Percentiles rank a stretch among this genome's conserved stretches.
These are phyloP conservation scores for Psilocybe cyanescens DNA, from an alignment of 768 basidiomycete species.

Conservation along the genomic window DNA sequence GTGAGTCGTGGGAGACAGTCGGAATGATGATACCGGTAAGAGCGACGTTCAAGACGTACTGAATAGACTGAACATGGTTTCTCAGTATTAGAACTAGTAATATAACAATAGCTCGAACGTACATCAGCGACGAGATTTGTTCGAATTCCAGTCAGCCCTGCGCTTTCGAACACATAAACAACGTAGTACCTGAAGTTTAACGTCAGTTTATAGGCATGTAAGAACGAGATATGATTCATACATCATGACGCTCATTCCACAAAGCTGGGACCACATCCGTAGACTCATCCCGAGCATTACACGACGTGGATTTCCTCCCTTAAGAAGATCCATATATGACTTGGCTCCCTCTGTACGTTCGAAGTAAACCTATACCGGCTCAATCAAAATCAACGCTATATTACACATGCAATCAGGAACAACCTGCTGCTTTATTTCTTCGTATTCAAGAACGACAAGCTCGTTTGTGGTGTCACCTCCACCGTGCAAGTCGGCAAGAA, in stretches of 20 bases:
- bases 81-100: no score
- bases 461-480: conserved; percentile 58
- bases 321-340: conserved; percentile 68
- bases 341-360: conserved; percentile 76
- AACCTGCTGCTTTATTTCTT: conserved; percentile 63
- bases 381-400: no score
- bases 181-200: conserved; percentile 52
- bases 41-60: conserved; percentile 57
- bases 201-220: background rate
- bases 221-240: conserved; percentile 21
- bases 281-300: conserved; percentile 70
- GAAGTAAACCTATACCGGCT: conserved; percentile 41
- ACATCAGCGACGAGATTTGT: conserved; percentile 72
- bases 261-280: conserved; percentile 82
- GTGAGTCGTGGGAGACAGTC: conserved; percentile 19
- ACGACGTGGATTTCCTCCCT: conserved; percentile 68
- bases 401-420: background rate
- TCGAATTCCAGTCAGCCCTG: conserved; percentile 74
- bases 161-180: conserved; percentile 76
- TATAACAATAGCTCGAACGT: conserved; percentile 12
- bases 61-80: conserved; percentile 51
- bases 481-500: conserved; percentile 78
- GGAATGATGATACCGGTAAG: conserved; percentile 33
- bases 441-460: conserved; percentile 70
- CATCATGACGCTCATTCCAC: conserved; percentile 87